Conservation (phyloP, 441 rosid species). For the Dalechampia spathulata region DNA sequence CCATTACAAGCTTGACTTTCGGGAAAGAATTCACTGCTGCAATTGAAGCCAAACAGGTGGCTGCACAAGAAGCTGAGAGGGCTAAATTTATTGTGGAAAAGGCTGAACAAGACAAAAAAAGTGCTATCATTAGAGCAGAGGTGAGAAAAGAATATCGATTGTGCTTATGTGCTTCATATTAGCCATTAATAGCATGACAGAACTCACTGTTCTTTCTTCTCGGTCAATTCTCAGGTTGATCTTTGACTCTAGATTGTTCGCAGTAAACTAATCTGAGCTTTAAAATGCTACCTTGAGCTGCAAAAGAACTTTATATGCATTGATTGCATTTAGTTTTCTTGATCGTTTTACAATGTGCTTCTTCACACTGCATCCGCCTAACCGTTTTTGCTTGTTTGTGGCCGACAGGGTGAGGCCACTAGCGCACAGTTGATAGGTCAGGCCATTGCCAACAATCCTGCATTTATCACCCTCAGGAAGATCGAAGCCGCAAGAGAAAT, state of each 20-base stretch:
- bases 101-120: conserved; percentile 88
- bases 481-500: conserved; percentile 93
- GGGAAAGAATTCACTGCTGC: conserved; percentile 92
- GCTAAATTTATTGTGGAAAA: conserved; percentile 84
- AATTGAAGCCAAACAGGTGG: conserved; percentile 89
- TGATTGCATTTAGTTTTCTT: too few species aligned
- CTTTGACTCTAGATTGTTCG: too few species aligned
- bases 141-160: conserved; percentile 41
- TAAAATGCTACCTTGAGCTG: too few species aligned
- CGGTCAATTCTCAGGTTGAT: neutral
- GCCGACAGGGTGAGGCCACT: conserved; percentile 73
- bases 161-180: too few species aligned
- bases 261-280: too few species aligned
- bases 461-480: conserved; percentile 78
- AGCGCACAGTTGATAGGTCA: conserved; percentile 95
- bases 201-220: too few species aligned
- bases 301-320: too few species aligned
- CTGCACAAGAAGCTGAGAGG: conserved; percentile 91
- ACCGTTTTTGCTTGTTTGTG: neutral
- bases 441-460: conserved; percentile 86
- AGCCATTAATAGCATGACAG: too few species aligned
- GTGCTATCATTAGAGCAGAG: conserved; percentile 91
- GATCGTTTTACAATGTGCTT: too few species aligned
- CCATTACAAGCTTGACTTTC: conserved; percentile 82
- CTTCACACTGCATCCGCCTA: neutral